Evolutionary conservation across 495 filamentous ascomycete species (phyloP).

Genomic region (Tuber magnatum): DNA sequence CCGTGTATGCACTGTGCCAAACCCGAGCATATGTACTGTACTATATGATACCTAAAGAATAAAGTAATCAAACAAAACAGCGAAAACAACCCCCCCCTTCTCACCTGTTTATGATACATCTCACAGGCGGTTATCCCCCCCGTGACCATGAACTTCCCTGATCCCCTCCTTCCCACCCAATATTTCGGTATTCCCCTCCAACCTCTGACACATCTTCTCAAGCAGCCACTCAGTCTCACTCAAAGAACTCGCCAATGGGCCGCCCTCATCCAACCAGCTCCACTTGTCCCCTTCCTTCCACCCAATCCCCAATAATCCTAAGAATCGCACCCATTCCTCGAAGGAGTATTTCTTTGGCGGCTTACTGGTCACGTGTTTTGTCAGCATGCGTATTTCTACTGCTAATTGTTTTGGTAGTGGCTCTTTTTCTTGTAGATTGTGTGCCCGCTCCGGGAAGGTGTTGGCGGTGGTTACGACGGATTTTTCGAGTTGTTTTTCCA

Average conservation of each 20-base stretch:
- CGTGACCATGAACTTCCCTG: not conserved
- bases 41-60: not conserved
- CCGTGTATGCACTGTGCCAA: not conserved
- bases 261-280: conserved; percentile 70
- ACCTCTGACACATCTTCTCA: conserved; percentile 52
- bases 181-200: conserved; percentile 44
- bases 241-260: conserved; percentile 65
- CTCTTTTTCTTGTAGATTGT: conserved; percentile 29
- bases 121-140: not conserved
- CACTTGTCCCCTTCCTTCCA: conserved; percentile 47
- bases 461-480: not conserved
- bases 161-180: not conserved
- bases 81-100: not conserved
- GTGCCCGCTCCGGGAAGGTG: conserved; percentile 35
- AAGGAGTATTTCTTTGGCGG: conserved; percentile 66
- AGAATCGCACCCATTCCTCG: conserved; percentile 73
- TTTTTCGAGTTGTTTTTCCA: not conserved
- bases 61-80: not conserved
- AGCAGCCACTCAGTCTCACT: conserved; percentile 77
- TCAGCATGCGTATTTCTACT: conserved; percentile 60
- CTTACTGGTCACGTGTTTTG: conserved; percentile 53
- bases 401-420: conserved; percentile 61
- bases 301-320: conserved; percentile 55
- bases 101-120: not conserved
- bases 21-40: not conserved